Evolutionary conservation across 2,329 filamentous ascomycete species (phyloP).

Genomic region (Ophiostoma tasmaniense): DNA sequence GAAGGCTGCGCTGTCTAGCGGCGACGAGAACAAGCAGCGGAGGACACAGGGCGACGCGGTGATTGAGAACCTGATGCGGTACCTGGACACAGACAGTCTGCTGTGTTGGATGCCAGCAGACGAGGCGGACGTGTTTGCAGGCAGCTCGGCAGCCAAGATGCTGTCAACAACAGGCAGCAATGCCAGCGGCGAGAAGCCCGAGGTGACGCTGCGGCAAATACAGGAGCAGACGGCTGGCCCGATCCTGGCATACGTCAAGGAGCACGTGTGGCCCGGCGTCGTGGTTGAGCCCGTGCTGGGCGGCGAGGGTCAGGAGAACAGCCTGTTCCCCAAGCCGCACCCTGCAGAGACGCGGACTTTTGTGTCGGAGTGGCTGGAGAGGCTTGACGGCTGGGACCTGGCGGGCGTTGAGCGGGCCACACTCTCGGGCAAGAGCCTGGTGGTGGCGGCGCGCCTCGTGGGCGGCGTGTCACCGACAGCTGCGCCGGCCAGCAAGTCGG

Average conservation of each 20-base stretch:
- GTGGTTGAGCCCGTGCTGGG: constrained; percentile 67
- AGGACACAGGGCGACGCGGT: constrained; percentile 49
- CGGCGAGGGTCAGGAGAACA: constrained; percentile 54
- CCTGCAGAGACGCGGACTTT: constrained; percentile 65
- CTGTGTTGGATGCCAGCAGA: constrained; percentile 72
- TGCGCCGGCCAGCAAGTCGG: constrained; percentile 33
- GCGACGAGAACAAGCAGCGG: constrained; percentile 19
- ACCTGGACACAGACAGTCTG: constrained; percentile 84
- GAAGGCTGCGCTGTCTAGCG: neutral
- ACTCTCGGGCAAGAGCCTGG: constrained; percentile 77
- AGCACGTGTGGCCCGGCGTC: constrained; percentile 74
- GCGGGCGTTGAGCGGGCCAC: constrained; percentile 78
- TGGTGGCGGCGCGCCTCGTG: constrained; percentile 67
- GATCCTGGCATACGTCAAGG: constrained; percentile 62
- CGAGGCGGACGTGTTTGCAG: constrained; percentile 30
- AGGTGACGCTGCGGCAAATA: constrained; percentile 53
- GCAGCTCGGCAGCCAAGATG: neutral
- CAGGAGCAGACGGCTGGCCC: constrained; percentile 63
- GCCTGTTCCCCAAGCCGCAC: constrained; percentile 69
- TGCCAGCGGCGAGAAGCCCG: neutral
- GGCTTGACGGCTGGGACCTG: constrained; percentile 69
- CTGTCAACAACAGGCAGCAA: constrained; percentile 23
- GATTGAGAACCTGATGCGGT: constrained; percentile 63
- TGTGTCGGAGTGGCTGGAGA: constrained; percentile 67
- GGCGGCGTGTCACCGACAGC: constrained; percentile 81